Evolutionary conservation across 352 stramenopile genomes (phyloP), one percentile per base, ranked within the genome.

Genomic region (Sclerospora graminicola): DNA sequence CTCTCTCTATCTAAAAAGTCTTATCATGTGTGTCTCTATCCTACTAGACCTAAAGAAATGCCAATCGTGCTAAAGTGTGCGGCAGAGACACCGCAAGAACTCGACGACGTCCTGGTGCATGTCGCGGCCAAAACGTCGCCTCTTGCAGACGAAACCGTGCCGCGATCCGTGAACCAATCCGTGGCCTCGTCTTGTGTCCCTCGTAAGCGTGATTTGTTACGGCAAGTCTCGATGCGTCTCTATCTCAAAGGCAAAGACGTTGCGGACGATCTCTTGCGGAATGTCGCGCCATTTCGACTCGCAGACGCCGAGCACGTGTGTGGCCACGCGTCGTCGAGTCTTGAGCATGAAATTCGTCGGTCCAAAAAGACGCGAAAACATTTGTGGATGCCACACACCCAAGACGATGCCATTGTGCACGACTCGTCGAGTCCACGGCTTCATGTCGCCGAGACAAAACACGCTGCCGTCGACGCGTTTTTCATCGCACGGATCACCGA

Each of bases 401-500:
- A 84, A 41, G 79, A 90, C 44, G 79, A 90, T 52, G 82, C 76
- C 39, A 70, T 82, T 45, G 54, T 88, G 39, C 53, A 74, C 9
- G 45, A 45, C 1, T 45, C 36, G 18, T 57, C 44, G 14, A 45
- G 38, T 45, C 24, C 20, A 5, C 67, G 18, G n/a, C n/a, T n/a
- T n/a, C n/a, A n/a, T n/a, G n/a, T n/a, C n/a, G n/a, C n/a, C n/a
- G n/a, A n/a, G n/a, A n/a, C n/a, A n/a, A n/a, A n/a, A n/a, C n/a
- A n/a, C n/a, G n/a, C n/a, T n/a, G 68, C 75, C 10, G 69, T 84
- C 13, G 60, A 83, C 21, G 64, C 77, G 28, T 92, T 92, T 42
- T 84, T 92, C 43, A 54, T 87, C 9, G 81, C 78, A 21, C 75
- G 81, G 4, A 69, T 88, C 38, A 86, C 72, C 13, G 81, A 92